Conservation (phyloP, 2,329 filamentous ascomycete genomes). For the Neoscytalidium dimidiatum region DNA sequence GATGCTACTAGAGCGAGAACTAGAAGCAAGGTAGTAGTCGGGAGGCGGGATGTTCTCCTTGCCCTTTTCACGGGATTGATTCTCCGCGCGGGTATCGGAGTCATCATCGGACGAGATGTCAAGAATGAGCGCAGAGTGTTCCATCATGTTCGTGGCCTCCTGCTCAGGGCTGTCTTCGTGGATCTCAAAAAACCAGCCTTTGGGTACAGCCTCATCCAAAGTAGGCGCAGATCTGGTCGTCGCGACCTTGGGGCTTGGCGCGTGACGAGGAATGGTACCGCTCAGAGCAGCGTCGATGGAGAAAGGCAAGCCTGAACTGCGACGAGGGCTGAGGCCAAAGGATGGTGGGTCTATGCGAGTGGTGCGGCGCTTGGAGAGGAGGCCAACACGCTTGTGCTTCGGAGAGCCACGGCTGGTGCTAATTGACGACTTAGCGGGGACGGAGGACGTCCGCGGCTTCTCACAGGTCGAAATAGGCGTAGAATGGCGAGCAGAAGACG, state of each 20-base stretch:
- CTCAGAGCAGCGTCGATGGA: constrained; percentile 82
- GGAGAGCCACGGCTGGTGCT: constrained; percentile 71
- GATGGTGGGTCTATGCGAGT: constrained; percentile 71
- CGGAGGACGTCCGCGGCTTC: constrained; percentile 42
- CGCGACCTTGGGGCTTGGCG: constrained; percentile 31
- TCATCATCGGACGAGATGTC: constrained; percentile 92
- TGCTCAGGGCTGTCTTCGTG: constrained; percentile 90
- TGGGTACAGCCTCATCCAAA: constrained; percentile 59
- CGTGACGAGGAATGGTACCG: constrained; percentile 68
- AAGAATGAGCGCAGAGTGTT: constrained; percentile 82
- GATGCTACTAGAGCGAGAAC: constrained; percentile 14
- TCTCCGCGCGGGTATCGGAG: constrained; percentile 57
- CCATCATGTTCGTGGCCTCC: constrained; percentile 87
- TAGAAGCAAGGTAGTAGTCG: constrained; percentile 32
- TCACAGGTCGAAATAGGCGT: constrained; percentile 29
- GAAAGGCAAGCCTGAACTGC: constrained; percentile 62
- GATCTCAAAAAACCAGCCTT: constrained; percentile 86
- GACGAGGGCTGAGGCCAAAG: constrained; percentile 51
- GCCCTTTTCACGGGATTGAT: constrained; percentile 62
- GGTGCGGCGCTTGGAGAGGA: constrained; percentile 68
- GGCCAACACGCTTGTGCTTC: constrained; percentile 67
- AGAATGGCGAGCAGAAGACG: constrained; percentile 26
- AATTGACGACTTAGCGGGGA: constrained; percentile 45
- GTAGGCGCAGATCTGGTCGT: constrained; percentile 43
- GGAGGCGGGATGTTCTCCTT: constrained; percentile 92